phyloP scores from a whole-genome alignment of 345 rosid species.

The Balakata baccata region DNA sequence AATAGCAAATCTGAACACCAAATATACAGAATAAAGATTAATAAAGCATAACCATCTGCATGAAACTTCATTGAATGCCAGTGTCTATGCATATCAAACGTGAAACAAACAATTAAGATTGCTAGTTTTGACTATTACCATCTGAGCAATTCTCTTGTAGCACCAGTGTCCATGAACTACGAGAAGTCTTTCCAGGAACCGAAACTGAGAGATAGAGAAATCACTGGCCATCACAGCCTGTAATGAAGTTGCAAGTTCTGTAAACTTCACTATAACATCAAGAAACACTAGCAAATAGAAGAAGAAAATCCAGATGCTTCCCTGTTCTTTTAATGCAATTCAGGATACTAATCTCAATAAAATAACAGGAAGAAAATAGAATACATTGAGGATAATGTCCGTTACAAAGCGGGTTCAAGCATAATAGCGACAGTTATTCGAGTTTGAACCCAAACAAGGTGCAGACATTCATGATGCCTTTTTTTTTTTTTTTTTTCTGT shows the following conservation, averaged over 20 bases:
- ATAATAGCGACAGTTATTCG: too few species aligned
- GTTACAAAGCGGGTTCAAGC: too few species aligned
- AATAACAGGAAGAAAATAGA: background rate
- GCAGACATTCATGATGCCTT: too few species aligned
- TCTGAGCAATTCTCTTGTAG: conserved; percentile 93
- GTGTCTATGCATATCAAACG: background rate
- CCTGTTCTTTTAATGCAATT: background rate
- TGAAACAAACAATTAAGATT: conserved; percentile 2
- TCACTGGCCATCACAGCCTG: conserved; percentile 99
- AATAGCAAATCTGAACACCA: conserved; percentile 79
- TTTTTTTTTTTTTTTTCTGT: too few species aligned
- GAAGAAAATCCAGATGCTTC: background rate
- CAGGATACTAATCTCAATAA: background rate
- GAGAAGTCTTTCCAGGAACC: conserved; percentile 86
- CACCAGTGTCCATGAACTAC: conserved; percentile 99
- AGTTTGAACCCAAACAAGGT: too few species aligned
- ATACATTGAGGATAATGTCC: background rate
- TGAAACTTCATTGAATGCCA: background rate
- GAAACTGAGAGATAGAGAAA: conserved; percentile 89
- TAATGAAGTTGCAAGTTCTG: background rate
- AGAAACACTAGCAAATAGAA: background rate
- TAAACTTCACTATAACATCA: conserved; percentile 11
- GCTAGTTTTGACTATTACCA: conserved; percentile 48
- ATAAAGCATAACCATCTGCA: conserved; percentile 35
- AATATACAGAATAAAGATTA: conserved; percentile 5